phyloP scores from a whole-genome alignment of 441 rosid species.

The Breynia disticha region DNA sequence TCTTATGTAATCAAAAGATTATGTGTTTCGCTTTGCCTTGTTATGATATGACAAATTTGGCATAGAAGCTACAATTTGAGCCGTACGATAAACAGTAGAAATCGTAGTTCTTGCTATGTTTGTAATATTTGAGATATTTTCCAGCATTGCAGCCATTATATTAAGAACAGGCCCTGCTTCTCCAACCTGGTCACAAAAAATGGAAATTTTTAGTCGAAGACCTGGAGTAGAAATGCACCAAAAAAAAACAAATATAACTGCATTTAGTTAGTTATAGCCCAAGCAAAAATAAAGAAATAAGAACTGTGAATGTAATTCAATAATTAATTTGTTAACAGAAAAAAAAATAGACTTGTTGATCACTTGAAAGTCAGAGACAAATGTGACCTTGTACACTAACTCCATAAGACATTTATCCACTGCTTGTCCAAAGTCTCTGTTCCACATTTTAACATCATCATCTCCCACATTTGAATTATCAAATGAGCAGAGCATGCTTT shows the following conservation, averaged over 20 bases:
- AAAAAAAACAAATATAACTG: background rate
- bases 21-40: slow-evolving; percentile 42
- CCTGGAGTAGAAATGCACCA: slow-evolving; percentile 9
- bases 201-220: slow-evolving; percentile 12
- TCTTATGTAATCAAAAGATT: slow-evolving; percentile 7
- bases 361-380: slow-evolving; percentile 9
- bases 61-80: slow-evolving; percentile 75
- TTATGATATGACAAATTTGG: slow-evolving; percentile 73
- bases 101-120: slow-evolving; percentile 70
- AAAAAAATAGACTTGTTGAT: background rate
- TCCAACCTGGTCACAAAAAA: slow-evolving; percentile 53
- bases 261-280: too few relatives aligned
- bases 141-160: slow-evolving; percentile 84
- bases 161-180: slow-evolving; percentile 92
- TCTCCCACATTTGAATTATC: slow-evolving; percentile 54
- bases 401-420: slow-evolving; percentile 83
- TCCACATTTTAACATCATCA: slow-evolving; percentile 54
- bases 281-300: too few relatives aligned
- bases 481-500: slow-evolving; percentile 66
- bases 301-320: background rate
- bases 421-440: slow-evolving; percentile 48
- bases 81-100: slow-evolving; percentile 75
- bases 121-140: slow-evolving; percentile 69
- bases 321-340: slow-evolving; percentile 8
- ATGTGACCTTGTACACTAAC: slow-evolving; percentile 54